Evolutionary conservation across 75 land plant genomes (phyloP).

Genomic region (Cunninghamia lanceolata): DNA sequence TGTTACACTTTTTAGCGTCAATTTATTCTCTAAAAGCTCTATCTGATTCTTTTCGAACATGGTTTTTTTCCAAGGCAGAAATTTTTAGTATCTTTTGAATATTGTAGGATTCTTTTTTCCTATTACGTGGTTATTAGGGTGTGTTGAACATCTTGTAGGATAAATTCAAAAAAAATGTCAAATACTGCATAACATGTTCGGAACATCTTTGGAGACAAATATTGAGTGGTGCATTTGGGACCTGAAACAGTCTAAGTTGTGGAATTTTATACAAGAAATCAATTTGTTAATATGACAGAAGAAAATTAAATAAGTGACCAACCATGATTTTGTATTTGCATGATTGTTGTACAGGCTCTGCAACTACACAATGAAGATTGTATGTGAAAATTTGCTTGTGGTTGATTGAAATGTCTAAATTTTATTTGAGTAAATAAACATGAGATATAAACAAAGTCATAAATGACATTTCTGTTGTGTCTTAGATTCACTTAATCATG

Average conservation of each 20-base stretch:
- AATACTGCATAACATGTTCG: background rate
- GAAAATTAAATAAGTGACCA: background rate
- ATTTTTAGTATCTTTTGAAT: background rate
- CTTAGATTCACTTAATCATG: background rate
- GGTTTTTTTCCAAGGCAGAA: too few species aligned
- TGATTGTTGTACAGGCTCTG: background rate
- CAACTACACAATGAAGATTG: background rate
- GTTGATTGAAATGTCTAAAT: background rate
- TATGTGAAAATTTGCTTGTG: background rate
- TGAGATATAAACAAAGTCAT: background rate
- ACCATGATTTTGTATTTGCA: background rate
- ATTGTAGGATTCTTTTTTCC: background rate
- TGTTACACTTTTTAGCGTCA: too few species aligned
- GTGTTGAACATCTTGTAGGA: background rate
- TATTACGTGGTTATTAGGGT: background rate
- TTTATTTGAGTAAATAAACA: background rate
- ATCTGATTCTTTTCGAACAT: too few species aligned
- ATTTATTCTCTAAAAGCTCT: too few species aligned
- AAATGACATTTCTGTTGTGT: background rate
- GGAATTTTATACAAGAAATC: background rate
- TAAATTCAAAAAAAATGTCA: background rate
- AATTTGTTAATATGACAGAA: background rate
- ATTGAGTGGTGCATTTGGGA: background rate
- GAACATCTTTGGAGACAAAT: background rate
- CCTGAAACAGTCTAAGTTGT: background rate